Evolutionary conservation across 768 basidiomycete genomes (phyloP), one percentile per base, ranked within the genome.

Genomic region (Boletus barrowsii): DNA sequence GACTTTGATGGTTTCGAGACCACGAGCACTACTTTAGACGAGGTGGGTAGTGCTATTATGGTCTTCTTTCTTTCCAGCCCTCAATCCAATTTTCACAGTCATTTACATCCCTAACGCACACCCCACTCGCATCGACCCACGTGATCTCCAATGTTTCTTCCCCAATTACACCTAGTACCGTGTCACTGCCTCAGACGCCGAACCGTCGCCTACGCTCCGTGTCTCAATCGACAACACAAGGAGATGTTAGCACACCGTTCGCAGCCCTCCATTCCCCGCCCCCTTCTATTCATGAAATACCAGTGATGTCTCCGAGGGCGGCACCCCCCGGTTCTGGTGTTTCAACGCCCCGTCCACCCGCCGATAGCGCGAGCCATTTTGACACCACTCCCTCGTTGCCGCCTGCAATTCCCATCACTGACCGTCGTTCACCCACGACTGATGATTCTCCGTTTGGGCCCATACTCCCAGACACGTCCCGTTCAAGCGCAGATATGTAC

Each of bases 51-150:
- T 58, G 10, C 3, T 35, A 20, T n/a, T 29, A 2, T 42, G 14
- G 10, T 11, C 9, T n/a, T 35, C 26, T 42, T 15, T 18, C 3
- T 3, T 9, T 46, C 5, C 17, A 11, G 15, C 26, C 26, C 43
- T 61, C 35, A 60, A 22, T 33, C 33, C 24, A 1, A 42, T 40
- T 10, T 15, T 29, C 33, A 10, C 59, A 83, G 82, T 76, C 79
- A 3, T 77, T 78, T 54, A 60, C 73, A 1, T 62, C 68, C 20
- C 73, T 82, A 42, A 73, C 80, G 6, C 80, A 77, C 61, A 66
- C 73, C 32, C 75, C 80, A 4, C 72, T 82, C 50, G 70, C 75
- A 10, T 80, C 81, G 10, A 80, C 78, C 5, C 79, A 79, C 52
- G 72, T 79, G 11, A 61, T 81, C 4, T 72, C 73, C 15, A 76